phyloP scores from a whole-genome alignment of 345 rosid genomes.

The Acer campestre region DNA sequence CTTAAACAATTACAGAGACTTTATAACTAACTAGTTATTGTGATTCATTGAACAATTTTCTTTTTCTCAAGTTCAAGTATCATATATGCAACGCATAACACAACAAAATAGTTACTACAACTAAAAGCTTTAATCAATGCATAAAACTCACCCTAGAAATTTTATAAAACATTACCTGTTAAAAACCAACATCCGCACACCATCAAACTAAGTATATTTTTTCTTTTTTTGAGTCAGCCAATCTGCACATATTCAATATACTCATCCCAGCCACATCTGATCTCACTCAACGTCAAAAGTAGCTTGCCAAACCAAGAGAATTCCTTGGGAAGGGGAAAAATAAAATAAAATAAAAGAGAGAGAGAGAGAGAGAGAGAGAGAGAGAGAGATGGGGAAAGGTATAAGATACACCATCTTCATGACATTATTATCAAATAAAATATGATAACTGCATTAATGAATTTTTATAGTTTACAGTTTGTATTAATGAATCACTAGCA shows the following conservation, averaged over 20 bases:
- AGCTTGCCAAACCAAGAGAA: constrained; percentile 27
- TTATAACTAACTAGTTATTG: too few species aligned
- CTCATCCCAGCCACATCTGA: constrained; percentile 40
- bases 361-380: constrained; percentile 1
- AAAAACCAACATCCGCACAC: constrained; percentile 29
- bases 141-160: constrained; percentile 15
- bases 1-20: not conserved
- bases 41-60: not conserved
- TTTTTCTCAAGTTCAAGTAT: not conserved
- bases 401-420: constrained; percentile 33
- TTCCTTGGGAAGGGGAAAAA: constrained; percentile 13
- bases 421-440: constrained; percentile 16
- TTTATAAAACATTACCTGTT: constrained; percentile 40
- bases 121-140: constrained; percentile 10
- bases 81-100: not conserved
- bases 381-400: constrained; percentile 26
- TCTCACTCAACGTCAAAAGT: constrained; percentile 30
- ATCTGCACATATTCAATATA: constrained; percentile 35
- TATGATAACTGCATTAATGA: constrained; percentile 11
- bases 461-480: not conserved
- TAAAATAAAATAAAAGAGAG: not conserved
- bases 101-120: not conserved
- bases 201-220: constrained; percentile 23
- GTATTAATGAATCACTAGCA: constrained; percentile 21
- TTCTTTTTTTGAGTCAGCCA: constrained; percentile 25